Percentiles rank a stretch among this genome's conserved stretches.
phyloP scores from a whole-genome alignment of 2,329 filamentous ascomycete genomes.

The Sclerotinia subarctica region DNA sequence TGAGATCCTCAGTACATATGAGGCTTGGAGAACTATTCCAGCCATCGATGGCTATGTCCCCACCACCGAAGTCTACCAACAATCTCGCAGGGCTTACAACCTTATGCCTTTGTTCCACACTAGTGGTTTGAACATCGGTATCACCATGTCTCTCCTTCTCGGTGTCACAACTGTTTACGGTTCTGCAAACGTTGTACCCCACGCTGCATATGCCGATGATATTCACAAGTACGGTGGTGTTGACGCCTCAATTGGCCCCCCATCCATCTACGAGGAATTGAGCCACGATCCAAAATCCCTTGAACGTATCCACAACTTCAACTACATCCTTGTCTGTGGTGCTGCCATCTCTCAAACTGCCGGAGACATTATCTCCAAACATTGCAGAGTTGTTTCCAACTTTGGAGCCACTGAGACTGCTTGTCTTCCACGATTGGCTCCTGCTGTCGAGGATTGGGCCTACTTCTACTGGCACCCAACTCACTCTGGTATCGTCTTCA shows the following conservation, averaged over 20 bases:
- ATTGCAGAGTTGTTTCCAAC: slow-evolving; percentile 26
- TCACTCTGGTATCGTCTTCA: slow-evolving; percentile 23
- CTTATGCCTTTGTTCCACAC: slow-evolving; percentile 31
- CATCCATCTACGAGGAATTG: slow-evolving; percentile 29
- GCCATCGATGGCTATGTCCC: slow-evolving; percentile 55
- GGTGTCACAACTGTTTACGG: slow-evolving; percentile 32
- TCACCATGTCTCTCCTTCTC: slow-evolving; percentile 27
- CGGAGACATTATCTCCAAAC: slow-evolving; percentile 25
- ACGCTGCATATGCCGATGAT: slow-evolving; percentile 31
- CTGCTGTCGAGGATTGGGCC: slow-evolving; percentile 28
- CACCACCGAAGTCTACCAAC: slow-evolving; percentile 64
- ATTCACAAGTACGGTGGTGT: slow-evolving; percentile 32
- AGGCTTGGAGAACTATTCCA: slow-evolving; percentile 30
- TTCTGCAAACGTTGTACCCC: slow-evolving; percentile 25
- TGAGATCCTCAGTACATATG: slow-evolving; percentile 29
- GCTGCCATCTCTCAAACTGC: slow-evolving; percentile 28
- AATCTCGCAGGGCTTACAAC: slow-evolving; percentile 26
- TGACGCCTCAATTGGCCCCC: slow-evolving; percentile 29
- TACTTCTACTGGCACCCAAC: slow-evolving; percentile 32
- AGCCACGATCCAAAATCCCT: slow-evolving; percentile 27
- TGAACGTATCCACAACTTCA: slow-evolving; percentile 27
- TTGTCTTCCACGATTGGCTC: slow-evolving; percentile 24
- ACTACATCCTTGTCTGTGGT: slow-evolving; percentile 28
- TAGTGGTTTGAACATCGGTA: slow-evolving; percentile 30
- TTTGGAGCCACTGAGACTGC: slow-evolving; percentile 31